Evolutionary conservation across 1,284 basidiomycete genomes (phyloP).

Genomic region (Tranzscheliella williamsii): DNA sequence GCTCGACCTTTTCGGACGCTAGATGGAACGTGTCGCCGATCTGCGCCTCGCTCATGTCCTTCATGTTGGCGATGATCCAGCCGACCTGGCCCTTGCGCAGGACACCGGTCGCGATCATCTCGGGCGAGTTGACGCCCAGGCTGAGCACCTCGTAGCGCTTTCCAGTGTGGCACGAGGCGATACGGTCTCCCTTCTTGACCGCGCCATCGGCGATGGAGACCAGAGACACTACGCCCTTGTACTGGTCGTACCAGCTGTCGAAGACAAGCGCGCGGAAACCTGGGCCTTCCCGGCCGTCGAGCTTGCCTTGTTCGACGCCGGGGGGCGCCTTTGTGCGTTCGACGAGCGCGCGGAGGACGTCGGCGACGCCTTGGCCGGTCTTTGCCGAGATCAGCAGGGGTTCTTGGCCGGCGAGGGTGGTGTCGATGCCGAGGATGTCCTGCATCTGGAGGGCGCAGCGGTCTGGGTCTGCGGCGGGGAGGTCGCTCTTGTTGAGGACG

Average conservation of each 20-base stretch:
- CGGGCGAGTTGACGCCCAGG: constrained; percentile 85
- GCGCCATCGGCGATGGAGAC: constrained; percentile 73
- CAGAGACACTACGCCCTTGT: constrained; percentile 92
- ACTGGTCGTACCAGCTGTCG: constrained; percentile 89
- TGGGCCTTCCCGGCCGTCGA: constrained; percentile 35
- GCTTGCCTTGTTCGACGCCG: constrained; percentile 33
- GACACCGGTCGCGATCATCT: constrained; percentile 59
- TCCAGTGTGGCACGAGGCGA: constrained; percentile 80
- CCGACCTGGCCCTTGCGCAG: constrained; percentile 88
- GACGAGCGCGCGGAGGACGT: constrained; percentile 78
- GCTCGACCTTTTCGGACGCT: constrained; percentile 74
- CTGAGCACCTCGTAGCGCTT: constrained; percentile 92
- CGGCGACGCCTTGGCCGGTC: constrained; percentile 78
- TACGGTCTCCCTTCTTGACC: constrained; percentile 67
- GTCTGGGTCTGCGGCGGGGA: constrained; percentile 41
- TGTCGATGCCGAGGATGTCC: constrained; percentile 67
- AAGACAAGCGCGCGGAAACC: constrained; percentile 79
- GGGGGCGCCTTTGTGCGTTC: constrained; percentile 66
- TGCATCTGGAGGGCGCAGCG: constrained; percentile 39
- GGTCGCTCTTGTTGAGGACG: constrained; percentile 83
- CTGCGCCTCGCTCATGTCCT: constrained; percentile 91
- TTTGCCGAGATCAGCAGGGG: constrained; percentile 73
- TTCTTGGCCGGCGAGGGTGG: constrained; percentile 23
- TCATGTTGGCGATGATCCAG: constrained; percentile 80
- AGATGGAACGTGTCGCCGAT: constrained; percentile 91